Evolutionary conservation across 164 flowering plant genomes (phyloP).

Genomic region (Vitis amurensis): DNA sequence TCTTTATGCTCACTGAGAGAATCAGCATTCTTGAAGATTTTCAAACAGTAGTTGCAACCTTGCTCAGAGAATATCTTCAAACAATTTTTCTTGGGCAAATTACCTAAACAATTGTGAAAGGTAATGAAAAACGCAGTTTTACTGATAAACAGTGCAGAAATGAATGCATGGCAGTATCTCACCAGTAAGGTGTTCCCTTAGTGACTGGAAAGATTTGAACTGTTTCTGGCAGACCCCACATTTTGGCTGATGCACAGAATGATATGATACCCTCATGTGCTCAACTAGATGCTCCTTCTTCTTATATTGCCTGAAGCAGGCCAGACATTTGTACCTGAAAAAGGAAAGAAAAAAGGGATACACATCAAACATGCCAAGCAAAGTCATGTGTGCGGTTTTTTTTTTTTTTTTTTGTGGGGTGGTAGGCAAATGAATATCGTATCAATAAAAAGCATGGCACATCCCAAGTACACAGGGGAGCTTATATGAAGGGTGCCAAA

Average conservation of each 20-base stretch:
- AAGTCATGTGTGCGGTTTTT: too few relatives aligned
- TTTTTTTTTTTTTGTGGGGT: too few relatives aligned
- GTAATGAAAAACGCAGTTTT: not conserved
- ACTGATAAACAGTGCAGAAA: not conserved
- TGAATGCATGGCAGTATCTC: not conserved
- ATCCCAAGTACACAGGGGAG: too few relatives aligned
- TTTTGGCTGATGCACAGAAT: conserved; percentile 75
- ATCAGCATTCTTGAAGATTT: conserved; percentile 41
- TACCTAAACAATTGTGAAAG: conserved; percentile 35
- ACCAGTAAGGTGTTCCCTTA: conserved; percentile 71
- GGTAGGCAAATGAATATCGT: too few relatives aligned
- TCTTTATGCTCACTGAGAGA: conserved; percentile 45
- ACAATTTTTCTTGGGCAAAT: conserved; percentile 48
- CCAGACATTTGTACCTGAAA: conserved; percentile 68
- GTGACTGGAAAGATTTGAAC: conserved; percentile 66
- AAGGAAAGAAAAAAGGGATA: not conserved
- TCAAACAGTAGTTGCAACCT: conserved; percentile 71
- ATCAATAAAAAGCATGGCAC: too few relatives aligned
- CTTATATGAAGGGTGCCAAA: too few relatives aligned
- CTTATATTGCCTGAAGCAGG: conserved; percentile 76
- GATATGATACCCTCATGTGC: conserved; percentile 66
- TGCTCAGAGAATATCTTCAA: conserved; percentile 36
- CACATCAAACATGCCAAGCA: not conserved
- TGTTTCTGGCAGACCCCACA: conserved; percentile 69
- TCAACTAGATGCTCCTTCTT: conserved; percentile 70